These are phyloP conservation scores for Botryotinia globosa DNA, from an alignment of 2,329 filamentous ascomycete species.

Conservation along the genomic window DNA sequence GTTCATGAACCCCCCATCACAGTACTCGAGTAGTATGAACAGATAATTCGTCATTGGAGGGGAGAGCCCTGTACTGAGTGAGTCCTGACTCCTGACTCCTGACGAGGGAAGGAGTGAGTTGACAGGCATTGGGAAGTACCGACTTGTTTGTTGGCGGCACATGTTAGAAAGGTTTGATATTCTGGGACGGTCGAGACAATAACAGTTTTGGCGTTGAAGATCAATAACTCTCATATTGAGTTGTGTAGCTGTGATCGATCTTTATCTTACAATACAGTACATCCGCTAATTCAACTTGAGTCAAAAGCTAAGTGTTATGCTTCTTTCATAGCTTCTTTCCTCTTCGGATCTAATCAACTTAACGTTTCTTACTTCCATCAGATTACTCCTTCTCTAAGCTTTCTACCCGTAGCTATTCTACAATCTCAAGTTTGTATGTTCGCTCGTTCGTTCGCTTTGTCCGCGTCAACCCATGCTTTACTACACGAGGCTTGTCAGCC, in stretches of 20 bases:
- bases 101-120: neutral
- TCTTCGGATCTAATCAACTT: no score
- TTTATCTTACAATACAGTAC: neutral
- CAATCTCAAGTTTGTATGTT: neutral
- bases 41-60: neutral
- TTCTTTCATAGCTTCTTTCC: constrained; percentile 2
- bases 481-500: neutral
- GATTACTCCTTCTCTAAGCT: neutral
- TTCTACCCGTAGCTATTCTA: neutral
- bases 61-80: neutral
- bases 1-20: neutral
- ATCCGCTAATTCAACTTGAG: neutral
- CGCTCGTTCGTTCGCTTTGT: neutral
- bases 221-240: neutral
- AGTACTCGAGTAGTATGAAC: no score
- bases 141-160: neutral
- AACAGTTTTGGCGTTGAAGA: neutral
- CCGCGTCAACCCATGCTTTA: constrained; percentile 1
- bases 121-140: neutral
- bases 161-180: neutral
- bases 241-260: neutral
- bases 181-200: neutral
- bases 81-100: neutral
- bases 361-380: neutral
- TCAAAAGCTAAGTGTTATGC: neutral